These are phyloP conservation scores for Chlamydomonas urium DNA, from an alignment of 139 green algal species.

Conservation along the genomic window DNA sequence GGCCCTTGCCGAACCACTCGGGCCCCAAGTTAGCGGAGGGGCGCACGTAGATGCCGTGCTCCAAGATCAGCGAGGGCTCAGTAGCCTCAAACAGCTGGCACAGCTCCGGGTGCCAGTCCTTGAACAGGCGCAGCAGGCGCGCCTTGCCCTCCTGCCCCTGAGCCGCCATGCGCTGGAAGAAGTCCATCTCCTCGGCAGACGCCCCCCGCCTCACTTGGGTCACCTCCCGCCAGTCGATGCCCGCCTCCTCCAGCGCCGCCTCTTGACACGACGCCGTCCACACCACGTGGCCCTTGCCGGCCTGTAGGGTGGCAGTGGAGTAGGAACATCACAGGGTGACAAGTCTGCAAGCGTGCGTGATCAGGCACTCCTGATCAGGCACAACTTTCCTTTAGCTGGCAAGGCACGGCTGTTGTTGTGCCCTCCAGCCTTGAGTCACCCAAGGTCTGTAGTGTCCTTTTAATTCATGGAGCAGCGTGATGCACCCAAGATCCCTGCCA, in stretches of 20 bases:
- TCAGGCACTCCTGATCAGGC: too few relatives aligned
- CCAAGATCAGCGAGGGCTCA: slow-evolving; percentile 12
- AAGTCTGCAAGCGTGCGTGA: too few relatives aligned
- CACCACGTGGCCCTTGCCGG: slow-evolving; percentile 21
- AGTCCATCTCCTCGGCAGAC: not conserved
- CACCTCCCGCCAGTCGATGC: not conserved
- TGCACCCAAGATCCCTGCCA: too few relatives aligned
- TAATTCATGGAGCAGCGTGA: too few relatives aligned
- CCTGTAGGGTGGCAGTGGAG: slow-evolving; percentile 16
- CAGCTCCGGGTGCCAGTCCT: not conserved
- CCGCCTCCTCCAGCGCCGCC: slow-evolving; percentile 17
- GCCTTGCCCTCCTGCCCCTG: not conserved
- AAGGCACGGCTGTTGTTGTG: too few relatives aligned
- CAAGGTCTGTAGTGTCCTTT: too few relatives aligned
- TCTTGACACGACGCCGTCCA: slow-evolving; percentile 23
- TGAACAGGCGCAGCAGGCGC: not conserved
- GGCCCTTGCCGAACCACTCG: slow-evolving; percentile 17
- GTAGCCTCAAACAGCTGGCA: slow-evolving; percentile 21
- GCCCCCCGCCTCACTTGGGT: not conserved
- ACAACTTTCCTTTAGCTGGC: too few relatives aligned
- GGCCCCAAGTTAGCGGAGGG: slow-evolving; percentile 1
- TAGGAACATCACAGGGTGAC: not conserved
- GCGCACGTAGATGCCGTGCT: slow-evolving; percentile 33
- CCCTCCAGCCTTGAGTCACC: too few relatives aligned
- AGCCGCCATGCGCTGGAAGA: not conserved